These are phyloP conservation scores for Metschnikowia peoriensis DNA, from an alignment of 805 yeast genomes.

Conservation along the genomic window DNA sequence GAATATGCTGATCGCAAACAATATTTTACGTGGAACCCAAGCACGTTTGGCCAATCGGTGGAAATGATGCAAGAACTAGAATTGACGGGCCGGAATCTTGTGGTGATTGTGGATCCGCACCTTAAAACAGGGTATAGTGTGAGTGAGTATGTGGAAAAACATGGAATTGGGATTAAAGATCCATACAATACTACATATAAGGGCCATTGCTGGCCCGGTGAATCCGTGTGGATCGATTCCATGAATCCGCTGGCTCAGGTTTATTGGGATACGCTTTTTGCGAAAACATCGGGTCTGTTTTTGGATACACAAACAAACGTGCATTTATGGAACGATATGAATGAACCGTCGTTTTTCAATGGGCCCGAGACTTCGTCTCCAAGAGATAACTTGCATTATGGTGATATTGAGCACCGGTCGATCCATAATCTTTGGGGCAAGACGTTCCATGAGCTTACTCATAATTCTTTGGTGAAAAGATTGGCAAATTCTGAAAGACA, in stretches of 20 bases:
- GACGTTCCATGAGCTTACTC: constrained; percentile 78
- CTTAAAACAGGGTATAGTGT: constrained; percentile 68
- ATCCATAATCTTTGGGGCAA: constrained; percentile 84
- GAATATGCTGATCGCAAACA: constrained; percentile 86
- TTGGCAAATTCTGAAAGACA: constrained; percentile 41
- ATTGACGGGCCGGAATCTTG: constrained; percentile 74
- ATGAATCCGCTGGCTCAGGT: constrained; percentile 58
- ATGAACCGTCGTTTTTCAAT: constrained; percentile 91
- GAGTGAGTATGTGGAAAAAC: constrained; percentile 48
- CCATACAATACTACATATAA: constrained; percentile 52
- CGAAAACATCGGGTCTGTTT: constrained; percentile 32
- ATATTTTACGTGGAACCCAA: constrained; percentile 87
- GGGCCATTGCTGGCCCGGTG: constrained; percentile 99
- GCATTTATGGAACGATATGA: constrained; percentile 97
- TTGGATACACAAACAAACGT: constrained; percentile 58
- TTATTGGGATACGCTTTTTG: constrained; percentile 60
- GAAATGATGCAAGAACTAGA: constrained; percentile 64
- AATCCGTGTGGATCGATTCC: constrained; percentile 90
- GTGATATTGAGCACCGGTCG: constrained; percentile 86
- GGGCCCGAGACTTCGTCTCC: constrained; percentile 95
- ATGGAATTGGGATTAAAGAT: constrained; percentile 46
- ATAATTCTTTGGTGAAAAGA: constrained; percentile 57
- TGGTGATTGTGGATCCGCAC: constrained; percentile 90
- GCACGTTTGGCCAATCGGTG: constrained; percentile 71
- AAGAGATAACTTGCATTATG: constrained; percentile 74